These are phyloP conservation scores for Podosphaera aphanis DNA, from an alignment of 2,329 filamentous ascomycete species.

Conservation along the genomic window DNA sequence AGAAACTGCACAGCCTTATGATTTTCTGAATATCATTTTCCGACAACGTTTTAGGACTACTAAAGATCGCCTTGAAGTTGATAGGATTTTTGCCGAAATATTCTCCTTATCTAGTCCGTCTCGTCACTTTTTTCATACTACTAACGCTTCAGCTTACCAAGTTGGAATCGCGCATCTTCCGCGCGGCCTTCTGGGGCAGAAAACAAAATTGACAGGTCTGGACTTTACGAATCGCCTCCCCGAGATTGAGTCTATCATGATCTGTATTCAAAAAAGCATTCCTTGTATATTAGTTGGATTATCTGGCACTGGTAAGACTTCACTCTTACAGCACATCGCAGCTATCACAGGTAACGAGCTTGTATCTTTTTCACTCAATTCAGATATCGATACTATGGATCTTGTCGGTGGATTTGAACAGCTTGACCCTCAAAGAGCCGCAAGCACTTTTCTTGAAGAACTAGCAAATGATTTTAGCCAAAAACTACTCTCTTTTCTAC, in stretches of 20 bases:
- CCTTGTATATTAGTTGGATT: slow-evolving; percentile 74
- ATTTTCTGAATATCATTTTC: slow-evolving; percentile 66
- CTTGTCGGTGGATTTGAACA: slow-evolving; percentile 94
- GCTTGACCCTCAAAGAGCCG: slow-evolving; percentile 54
- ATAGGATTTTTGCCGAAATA: slow-evolving; percentile 38
- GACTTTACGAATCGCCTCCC: slow-evolving; percentile 33
- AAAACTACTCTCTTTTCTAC: slow-evolving; percentile 25
- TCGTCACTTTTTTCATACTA: slow-evolving; percentile 49
- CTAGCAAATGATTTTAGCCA: slow-evolving; percentile 28
- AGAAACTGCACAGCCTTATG: slow-evolving; percentile 32
- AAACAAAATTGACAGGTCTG: slow-evolving; percentile 26
- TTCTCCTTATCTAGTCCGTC: slow-evolving; percentile 24
- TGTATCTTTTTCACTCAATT: slow-evolving; percentile 70
- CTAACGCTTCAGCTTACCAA: slow-evolving; percentile 44
- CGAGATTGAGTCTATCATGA: slow-evolving; percentile 64
- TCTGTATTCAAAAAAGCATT: slow-evolving; percentile 67
- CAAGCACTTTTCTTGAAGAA: slow-evolving; percentile 34
- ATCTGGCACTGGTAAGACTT: slow-evolving; percentile 70
- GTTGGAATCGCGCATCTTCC: slow-evolving; percentile 52
- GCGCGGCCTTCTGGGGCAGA: slow-evolving; percentile 32
- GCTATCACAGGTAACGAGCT: slow-evolving; percentile 51
- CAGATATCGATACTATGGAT: slow-evolving; percentile 92
- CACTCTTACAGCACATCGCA: slow-evolving; percentile 59
- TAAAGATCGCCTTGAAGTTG: slow-evolving; percentile 41
- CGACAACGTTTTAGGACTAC: slow-evolving; percentile 64